Base-by-base conservation (phyloP, 73 alveolate species). In the Paramecium sonneborni region DNA sequence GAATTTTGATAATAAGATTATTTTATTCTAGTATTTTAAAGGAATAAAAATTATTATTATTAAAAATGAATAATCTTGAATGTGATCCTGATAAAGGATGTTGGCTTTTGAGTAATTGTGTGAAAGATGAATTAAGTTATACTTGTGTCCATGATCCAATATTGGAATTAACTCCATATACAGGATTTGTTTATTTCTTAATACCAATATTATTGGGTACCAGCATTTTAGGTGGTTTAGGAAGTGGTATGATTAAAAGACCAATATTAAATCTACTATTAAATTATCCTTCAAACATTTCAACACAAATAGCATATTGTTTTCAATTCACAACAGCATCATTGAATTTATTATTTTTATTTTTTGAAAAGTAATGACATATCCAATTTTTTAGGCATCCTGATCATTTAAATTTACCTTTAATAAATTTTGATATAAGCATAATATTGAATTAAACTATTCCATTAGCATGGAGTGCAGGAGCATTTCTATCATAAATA, bases 221-320 rank as follows among this genome's bases (percentile, higher is more conserved):
- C 3, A 24, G 87, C 5, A 74, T 74, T 11, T 14, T 74, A 18
- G 87, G 87, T 15, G 87, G 87, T 20, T 74, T 74, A 35, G 87
- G 87, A 35, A 43, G 87, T 74, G 87, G 87, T 3, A 74, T 74
- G 58, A 32, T 35, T 32, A 74, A 74, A 18, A 38, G 87, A 38
- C 87, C 87, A 15, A 21, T 74, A 3, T 74, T 74, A 38, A 38
- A 74, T n/a, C 37, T 74, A 11, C 6, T 74, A 35, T 38, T 74
- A 10, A 74, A 74, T 74, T 74, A 74, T 43, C 46, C 87, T 6
- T 11, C 39, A 14, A 11, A 18, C 7, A 43, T 35, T n/a, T 8
- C 67, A 30, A 74, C 55, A 11, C 35, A 32, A 21, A 30, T 74
- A 14, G 57, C 87, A 12, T n/a, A 74, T 20, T 14, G 87, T 34